Base-by-base conservation (phyloP, 805 yeast genomes). In the Lipomyces spencermartinsiae region DNA sequence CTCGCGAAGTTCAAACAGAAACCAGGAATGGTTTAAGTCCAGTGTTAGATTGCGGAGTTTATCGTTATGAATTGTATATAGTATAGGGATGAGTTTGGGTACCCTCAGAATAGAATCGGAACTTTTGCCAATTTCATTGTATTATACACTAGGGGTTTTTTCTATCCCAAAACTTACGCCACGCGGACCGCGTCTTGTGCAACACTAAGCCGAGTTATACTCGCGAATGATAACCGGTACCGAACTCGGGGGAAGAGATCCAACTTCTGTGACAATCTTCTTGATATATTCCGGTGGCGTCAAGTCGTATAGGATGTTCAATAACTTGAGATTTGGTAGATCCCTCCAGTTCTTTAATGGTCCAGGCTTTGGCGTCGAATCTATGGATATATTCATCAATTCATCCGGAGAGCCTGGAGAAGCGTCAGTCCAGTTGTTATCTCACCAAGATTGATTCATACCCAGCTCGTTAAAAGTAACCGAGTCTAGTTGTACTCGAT, bases 151-250 rank as follows among this genome's bases (percentile, higher is more conserved):
- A 12, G 12, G 1, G 10, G 4, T 6, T n/a, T 14, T n/a, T 5
- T 43, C 25, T 43, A 9, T 43, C n/a, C 49, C 10, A 5, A n/a
- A 43, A 43, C 43, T 10, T 37, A 4, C 4, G 14, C 6, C 8
- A 35, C 39, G 5, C 2, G 43, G 16, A 37, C 0, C 16, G 14
- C 16, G n/a, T n/a, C 8, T 43, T n/a, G 54, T 12, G 67, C 39
- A 59, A 19, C 7, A 16, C 35, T 46, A 59, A 19, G 59, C 57
- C 58, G 62, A n/a, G 76, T 92, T 92, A 79, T 94, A 95, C 79
- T 95, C 99, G 80, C 98, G 87, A 74, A 95, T 82, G 69, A 95
- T 92, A 60, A 95, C 98, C 34, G 99, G 99, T 66, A 95, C 98
- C 1, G 98, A 92, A n/a, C 97, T 90, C 56, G 99, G 97, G 10